A percentile compares a stretch with the other conserved stretches of the same genome.
phyloP scores from a whole-genome alignment of 331 rosid species.

The Acacia concinna region DNA sequence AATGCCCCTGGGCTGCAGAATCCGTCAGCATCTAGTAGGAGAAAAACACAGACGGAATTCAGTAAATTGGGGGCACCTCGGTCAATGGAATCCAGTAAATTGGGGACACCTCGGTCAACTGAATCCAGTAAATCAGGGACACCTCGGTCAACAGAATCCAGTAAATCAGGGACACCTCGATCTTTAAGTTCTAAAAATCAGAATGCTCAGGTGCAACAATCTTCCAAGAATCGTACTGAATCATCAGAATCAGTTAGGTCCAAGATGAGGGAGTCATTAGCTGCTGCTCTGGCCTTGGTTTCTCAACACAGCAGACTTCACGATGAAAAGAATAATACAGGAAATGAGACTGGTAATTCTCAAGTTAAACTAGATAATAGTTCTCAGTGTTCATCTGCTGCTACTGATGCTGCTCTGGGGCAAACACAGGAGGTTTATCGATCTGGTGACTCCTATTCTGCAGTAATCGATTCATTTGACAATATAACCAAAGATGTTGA shows the following conservation, averaged over 20 bases:
- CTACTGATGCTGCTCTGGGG: slow-evolving; percentile 30
- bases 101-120: slow-evolving; percentile 55
- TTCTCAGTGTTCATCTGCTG: slow-evolving; percentile 30
- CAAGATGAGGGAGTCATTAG: slow-evolving; percentile 93
- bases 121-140: slow-evolving; percentile 59
- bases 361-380: slow-evolving; percentile 31
- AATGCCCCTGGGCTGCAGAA: slow-evolving; percentile 45
- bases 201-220: slow-evolving; percentile 44
- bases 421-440: slow-evolving; percentile 37
- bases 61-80: slow-evolving; percentile 62
- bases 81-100: slow-evolving; percentile 49
- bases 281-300: slow-evolving; percentile 78
- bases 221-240: slow-evolving; percentile 62
- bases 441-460: slow-evolving; percentile 34
- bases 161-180: slow-evolving; percentile 63
- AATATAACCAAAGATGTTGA: slow-evolving; percentile 33
- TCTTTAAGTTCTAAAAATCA: slow-evolving; percentile 53
- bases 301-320: slow-evolving; percentile 48
- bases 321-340: slow-evolving; percentile 27
- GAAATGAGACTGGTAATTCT: slow-evolving; percentile 9
- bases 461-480: slow-evolving; percentile 38
- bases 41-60: slow-evolving; percentile 58
- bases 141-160: slow-evolving; percentile 56
- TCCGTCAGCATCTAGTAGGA: slow-evolving; percentile 48
- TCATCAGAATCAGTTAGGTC: slow-evolving; percentile 86